Conservation (phyloP, 2,329 filamentous ascomycete species). For the Monosporascus sp. region DNA sequence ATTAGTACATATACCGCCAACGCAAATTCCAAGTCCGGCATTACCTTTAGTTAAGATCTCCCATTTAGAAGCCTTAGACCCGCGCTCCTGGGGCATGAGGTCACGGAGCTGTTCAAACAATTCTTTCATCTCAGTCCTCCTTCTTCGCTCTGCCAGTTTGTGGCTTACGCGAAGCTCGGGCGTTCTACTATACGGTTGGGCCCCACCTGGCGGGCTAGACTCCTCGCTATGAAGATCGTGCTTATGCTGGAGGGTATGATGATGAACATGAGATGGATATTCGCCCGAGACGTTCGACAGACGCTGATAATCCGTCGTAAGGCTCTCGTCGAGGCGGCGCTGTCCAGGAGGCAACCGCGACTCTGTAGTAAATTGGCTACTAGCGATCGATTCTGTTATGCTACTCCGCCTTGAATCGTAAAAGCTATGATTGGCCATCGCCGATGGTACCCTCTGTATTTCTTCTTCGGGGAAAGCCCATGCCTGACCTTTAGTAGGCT, state of each 20-base stretch:
- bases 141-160: conserved; percentile 79
- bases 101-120: conserved; percentile 76
- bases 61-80: conserved; percentile 85
- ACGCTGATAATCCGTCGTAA: conserved; percentile 41
- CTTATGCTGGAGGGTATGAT: conserved; percentile 72
- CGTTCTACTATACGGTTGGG: conserved; percentile 75
- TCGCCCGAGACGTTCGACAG: conserved; percentile 48
- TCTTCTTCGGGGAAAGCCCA: conserved; percentile 79
- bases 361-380: conserved; percentile 72
- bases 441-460: conserved; percentile 46
- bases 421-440: conserved; percentile 43
- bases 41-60: conserved; percentile 80
- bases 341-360: conserved; percentile 68
- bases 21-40: conserved; percentile 16
- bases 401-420: conserved; percentile 69
- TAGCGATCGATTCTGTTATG: conserved; percentile 70
- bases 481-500: conserved; percentile 75
- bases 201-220: conserved; percentile 44
- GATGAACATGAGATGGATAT: conserved; percentile 55
- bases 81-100: conserved; percentile 73
- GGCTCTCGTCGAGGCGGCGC: conserved; percentile 60
- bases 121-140: conserved; percentile 83
- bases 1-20: conserved; percentile 13
- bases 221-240: conserved; percentile 62
- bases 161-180: conserved; percentile 79